These are phyloP conservation scores for Crepidotus variabilis DNA, from an alignment of 768 basidiomycete species.

Conservation along the genomic window DNA sequence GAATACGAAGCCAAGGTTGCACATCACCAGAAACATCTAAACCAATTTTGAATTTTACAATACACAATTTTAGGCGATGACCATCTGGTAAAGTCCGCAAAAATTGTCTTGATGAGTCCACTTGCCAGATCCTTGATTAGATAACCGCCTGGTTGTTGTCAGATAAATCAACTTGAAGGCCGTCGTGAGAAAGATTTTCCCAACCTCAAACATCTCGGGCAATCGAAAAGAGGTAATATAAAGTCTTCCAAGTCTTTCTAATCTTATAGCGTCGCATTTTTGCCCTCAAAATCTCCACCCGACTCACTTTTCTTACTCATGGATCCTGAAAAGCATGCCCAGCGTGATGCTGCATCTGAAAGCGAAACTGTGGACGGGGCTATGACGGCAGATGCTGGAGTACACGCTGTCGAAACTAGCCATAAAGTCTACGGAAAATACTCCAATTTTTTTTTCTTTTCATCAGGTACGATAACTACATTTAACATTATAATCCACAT, in stretches of 20 bases:
- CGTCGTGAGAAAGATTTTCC: no score
- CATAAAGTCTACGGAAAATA: slow-evolving; percentile 49
- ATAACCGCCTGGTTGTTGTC: no score
- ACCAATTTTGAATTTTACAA: no score
- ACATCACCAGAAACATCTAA: no score
- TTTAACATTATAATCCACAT: not conserved
- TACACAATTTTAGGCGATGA: no score
- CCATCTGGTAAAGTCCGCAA: no score
- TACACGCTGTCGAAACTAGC: slow-evolving; percentile 47
- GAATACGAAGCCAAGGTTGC: no score
- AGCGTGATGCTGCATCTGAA: not conserved
- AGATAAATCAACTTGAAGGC: no score
- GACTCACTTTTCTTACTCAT: not conserved
- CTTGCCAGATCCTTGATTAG: no score
- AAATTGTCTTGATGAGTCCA: no score
- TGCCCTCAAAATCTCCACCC: not conserved
- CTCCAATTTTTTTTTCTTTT: slow-evolving; percentile 58
- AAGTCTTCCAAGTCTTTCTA: not conserved
- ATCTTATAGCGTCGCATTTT: not conserved
- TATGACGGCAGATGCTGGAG: slow-evolving; percentile 31
- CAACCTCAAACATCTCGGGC: no score
- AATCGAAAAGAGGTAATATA: no score
- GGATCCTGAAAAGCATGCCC: not conserved
- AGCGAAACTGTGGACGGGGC: not conserved
- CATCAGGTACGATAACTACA: slow-evolving; percentile 39